Base-by-base conservation (phyloP, 257 asterid species). In the Solanum sejunctum region DNA sequence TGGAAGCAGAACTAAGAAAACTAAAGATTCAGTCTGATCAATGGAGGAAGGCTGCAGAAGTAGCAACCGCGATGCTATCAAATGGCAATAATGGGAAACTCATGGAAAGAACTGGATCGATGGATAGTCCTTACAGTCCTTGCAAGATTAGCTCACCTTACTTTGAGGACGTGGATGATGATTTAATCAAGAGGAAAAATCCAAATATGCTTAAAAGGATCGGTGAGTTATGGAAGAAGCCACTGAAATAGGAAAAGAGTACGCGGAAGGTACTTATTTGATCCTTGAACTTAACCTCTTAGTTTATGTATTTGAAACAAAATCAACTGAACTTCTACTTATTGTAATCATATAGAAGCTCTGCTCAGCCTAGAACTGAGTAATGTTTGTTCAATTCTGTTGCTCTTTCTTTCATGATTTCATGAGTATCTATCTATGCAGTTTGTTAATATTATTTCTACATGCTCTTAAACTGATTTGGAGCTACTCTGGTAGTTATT, bases 11-110 rank as follows among this genome's bases (percentile, higher is more conserved):
- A 86, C 51, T 95, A 26, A 92, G 97, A 90, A 90, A 89, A 94
- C 88, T 95, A 32, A 94, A 91, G 73, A 97, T 97, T 88, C 99
- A 97, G 87, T 91, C 97, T 2, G 95, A 95, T n/a, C 99, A 97
- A 88, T 97, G 99, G 99, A 91, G 98, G 88, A 96, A 96, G 87
- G 99, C 99, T 8, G 99, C 99, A 0, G 99, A 96, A 88, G 97
- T 94, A 5, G 98, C 98, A 10, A 95, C 99, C 0, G 90, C 98
- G 3, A 97, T 97, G 92, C 91, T 97, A 36, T 89, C 98, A 3
- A 88, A 94, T 0, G 97, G 97, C 18, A 92, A 89, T 71, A 94
- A 94, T 12, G 95, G 93, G 86, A 95, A 91, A 23, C 66, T 90
- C 67, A 87, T 89, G 92, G 98, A 92, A 90, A 90, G 98, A 77